Conservation (phyloP, 768 basidiomycete genomes). For the Tricholomella constricta region DNA sequence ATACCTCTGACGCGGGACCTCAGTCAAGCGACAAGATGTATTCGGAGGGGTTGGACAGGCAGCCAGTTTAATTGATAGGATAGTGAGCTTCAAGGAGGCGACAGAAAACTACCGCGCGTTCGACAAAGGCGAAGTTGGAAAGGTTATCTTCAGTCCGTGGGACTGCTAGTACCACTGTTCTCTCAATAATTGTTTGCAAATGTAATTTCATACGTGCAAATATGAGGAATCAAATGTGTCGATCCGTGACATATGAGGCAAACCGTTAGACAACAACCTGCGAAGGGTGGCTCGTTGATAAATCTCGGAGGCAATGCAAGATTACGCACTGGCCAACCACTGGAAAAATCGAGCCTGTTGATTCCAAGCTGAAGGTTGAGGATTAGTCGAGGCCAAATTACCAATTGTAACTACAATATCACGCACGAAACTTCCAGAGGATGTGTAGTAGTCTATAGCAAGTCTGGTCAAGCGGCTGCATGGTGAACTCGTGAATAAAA, state of each 20-base stretch:
- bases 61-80: constrained; percentile 64
- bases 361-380: constrained; percentile 43
- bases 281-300: background rate
- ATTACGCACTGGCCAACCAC: constrained; percentile 47
- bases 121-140: constrained; percentile 72
- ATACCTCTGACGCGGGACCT: background rate
- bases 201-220: background rate
- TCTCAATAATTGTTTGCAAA: background rate
- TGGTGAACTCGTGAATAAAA: background rate
- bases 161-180: constrained; percentile 26
- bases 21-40: constrained; percentile 68
- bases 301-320: background rate
- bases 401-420: background rate
- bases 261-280: constrained; percentile 3
- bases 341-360: constrained; percentile 49
- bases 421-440: constrained; percentile 44
- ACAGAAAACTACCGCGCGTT: constrained; percentile 63
- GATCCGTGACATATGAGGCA: background rate
- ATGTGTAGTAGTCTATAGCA: constrained; percentile 50
- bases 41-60: constrained; percentile 70
- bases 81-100: constrained; percentile 63
- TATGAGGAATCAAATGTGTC: too few species aligned
- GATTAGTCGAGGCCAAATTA: background rate
- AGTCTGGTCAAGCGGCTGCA: background rate
- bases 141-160: constrained; percentile 81